phyloP scores from a whole-genome alignment of 108 stramenopile genomes.

The Cyclotella kingstonii region DNA sequence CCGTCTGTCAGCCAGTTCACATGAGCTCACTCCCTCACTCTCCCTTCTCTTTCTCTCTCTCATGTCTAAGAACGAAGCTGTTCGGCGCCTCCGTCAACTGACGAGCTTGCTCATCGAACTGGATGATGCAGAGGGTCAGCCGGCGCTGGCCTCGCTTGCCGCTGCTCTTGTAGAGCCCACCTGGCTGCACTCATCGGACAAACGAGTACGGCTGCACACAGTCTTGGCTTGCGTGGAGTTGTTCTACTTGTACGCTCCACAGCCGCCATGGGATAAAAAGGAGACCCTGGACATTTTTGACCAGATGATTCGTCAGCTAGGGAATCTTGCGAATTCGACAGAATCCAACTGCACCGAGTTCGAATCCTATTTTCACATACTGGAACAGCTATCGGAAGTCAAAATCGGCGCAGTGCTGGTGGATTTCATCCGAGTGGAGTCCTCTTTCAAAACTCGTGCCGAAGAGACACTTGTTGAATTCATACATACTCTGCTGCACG shows the following conservation, averaged over 20 bases:
- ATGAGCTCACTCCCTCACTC: not conserved
- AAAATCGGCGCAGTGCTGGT: slow-evolving; percentile 80
- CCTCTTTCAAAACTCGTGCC: slow-evolving; percentile 39
- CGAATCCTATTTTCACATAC: slow-evolving; percentile 54
- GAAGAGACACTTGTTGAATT: slow-evolving; percentile 62
- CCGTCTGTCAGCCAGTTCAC: not conserved
- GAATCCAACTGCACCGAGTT: slow-evolving; percentile 27
- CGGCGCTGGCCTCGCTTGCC: slow-evolving; percentile 61
- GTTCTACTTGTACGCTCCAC: slow-evolving; percentile 80
- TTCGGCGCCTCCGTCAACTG: slow-evolving; percentile 11
- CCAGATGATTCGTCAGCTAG: slow-evolving; percentile 73
- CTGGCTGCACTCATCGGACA: slow-evolving; percentile 61
- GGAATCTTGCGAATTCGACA: slow-evolving; percentile 56
- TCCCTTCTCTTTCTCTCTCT: not conserved
- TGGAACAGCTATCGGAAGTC: slow-evolving; percentile 73
- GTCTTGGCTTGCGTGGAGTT: slow-evolving; percentile 71
- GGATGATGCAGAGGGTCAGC: slow-evolving; percentile 26
- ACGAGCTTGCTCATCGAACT: slow-evolving; percentile 9
- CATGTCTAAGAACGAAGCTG: slow-evolving; percentile 5
- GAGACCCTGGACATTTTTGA: slow-evolving; percentile 68
- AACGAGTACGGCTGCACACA: slow-evolving; percentile 66
- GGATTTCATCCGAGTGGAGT: slow-evolving; percentile 51
- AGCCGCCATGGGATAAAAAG: slow-evolving; percentile 67
- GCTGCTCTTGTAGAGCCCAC: slow-evolving; percentile 28
- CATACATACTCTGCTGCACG: slow-evolving; percentile 55